Base-by-base conservation (phyloP, 768 basidiomycete species). In the Hortiboletus campestris region DNA sequence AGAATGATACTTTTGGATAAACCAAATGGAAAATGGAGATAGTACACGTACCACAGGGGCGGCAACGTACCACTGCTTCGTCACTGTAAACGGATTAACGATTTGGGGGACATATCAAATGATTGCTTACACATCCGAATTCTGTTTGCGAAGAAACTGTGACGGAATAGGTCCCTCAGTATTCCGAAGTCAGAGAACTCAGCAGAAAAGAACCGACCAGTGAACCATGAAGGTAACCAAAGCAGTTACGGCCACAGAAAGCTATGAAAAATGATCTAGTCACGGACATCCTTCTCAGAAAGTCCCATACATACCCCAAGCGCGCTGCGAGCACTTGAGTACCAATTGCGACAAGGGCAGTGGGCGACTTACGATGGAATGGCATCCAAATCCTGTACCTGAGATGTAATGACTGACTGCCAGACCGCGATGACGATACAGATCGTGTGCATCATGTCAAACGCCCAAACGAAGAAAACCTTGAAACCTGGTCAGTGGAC, bases 121-220 rank as follows among this genome's bases (percentile, higher is more conserved):
- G 3, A 43, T n/a, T 17, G 16, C 70, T 58, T 60, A 71, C 70
- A 50, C 68, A 64, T 69, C n/a, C 71, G 63, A 34, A 71, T 67
- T 56, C 70, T 63, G 58, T 71, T 72, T 2, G 70, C 70, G 35
- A 72, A 71, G 62, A 71, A 71, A 29, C 70, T 71, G 20, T 3
- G 3, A 40, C 0, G 25, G 12, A 28, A 28, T 16, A 28, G 3
- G 8, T 22, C 0, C 19, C 3, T 56, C 28, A 55, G 17, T 10
- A 22, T 34, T 10, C 0, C 4, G 4, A 3, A 4, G 19, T 42
- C 5, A 9, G 11, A 36, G 2, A 29, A 25, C 19, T 16, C 11
- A 1, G 20, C 16, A 20, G 3, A 16, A 28, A 38, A 42, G 4
- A 40, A 49, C 69, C 3, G 1, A 69, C 70, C 70, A 72, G n/a